A percentile compares a stretch with the other conserved stretches of the same genome.
These are phyloP conservation scores for Colletotrichum navitas DNA, from an alignment of 2,329 filamentous ascomycete species.

Conservation along the genomic window DNA sequence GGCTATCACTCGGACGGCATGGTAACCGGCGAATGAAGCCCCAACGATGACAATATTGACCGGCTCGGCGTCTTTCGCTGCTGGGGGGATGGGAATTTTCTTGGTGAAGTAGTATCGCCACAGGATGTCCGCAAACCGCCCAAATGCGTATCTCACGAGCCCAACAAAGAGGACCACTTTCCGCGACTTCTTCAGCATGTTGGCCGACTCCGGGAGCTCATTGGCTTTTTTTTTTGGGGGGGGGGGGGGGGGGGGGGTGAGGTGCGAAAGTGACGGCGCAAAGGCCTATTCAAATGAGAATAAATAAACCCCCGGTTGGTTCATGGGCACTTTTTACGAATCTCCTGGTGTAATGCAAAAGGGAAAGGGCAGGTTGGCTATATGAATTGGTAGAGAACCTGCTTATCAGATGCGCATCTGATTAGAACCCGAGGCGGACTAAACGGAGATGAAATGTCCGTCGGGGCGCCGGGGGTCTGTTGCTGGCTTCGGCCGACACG, in stretches of 20 bases:
- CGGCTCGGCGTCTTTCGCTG: slow-evolving; percentile 43
- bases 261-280: background rate
- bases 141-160: slow-evolving; percentile 47
- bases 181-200: slow-evolving; percentile 45
- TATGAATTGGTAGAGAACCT: background rate
- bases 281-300: no score
- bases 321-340: background rate
- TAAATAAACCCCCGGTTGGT: no score
- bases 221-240: no score
- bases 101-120: slow-evolving; percentile 39
- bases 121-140: slow-evolving; percentile 24
- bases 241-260: no score
- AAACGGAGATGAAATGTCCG: background rate
- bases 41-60: slow-evolving; percentile 68
- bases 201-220: background rate
- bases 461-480: background rate
- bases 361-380: background rate
- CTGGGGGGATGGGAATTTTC: slow-evolving; percentile 28
- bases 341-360: background rate
- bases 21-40: slow-evolving; percentile 69
- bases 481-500: slow-evolving; percentile 28
- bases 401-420: slow-evolving; percentile 53
- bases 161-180: slow-evolving; percentile 50
- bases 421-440: slow-evolving; percentile 46
- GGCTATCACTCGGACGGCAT: slow-evolving; percentile 62